Evolutionary conservation across 352 stramenopile genomes (phyloP).

Genomic region (Phytopythium oedochilum): DNA sequence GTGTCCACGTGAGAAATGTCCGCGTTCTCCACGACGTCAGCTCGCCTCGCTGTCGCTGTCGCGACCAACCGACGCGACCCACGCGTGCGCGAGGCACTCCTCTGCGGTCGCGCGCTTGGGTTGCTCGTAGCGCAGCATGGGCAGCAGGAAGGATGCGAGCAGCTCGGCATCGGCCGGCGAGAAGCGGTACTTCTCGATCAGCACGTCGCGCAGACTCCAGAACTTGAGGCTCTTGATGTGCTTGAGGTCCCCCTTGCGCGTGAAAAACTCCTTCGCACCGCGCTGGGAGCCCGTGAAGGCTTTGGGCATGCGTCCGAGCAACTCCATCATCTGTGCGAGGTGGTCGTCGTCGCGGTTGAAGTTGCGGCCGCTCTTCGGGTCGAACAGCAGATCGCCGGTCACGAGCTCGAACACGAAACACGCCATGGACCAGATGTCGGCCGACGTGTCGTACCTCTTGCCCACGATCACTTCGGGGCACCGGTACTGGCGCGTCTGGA

Average conservation of each 20-base stretch:
- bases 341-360: slow-evolving; percentile 95
- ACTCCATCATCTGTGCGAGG: slow-evolving; percentile 98
- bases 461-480: slow-evolving; percentile 97
- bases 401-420: slow-evolving; percentile 99
- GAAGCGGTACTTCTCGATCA: slow-evolving; percentile 98
- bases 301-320: slow-evolving; percentile 97
- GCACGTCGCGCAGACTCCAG: slow-evolving; percentile 95
- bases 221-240: slow-evolving; percentile 98
- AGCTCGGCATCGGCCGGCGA: slow-evolving; percentile 73
- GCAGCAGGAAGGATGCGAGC: slow-evolving; percentile 93
- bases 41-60: slow-evolving; percentile 8
- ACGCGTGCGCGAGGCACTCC: slow-evolving; percentile 94
- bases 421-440: slow-evolving; percentile 98
- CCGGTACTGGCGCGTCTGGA: slow-evolving; percentile 99
- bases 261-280: slow-evolving; percentile 97
- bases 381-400: slow-evolving; percentile 99
- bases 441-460: slow-evolving; percentile 97
- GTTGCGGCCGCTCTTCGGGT: slow-evolving; percentile 90
- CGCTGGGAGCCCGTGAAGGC: slow-evolving; percentile 63
- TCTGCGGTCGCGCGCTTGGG: slow-evolving; percentile 88
- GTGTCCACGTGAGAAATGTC: background rate
- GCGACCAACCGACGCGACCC: slow-evolving; percentile 53
- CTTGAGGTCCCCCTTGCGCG: slow-evolving; percentile 95
- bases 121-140: slow-evolving; percentile 90
- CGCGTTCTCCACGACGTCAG: background rate